These are phyloP conservation scores for Rhizopogon roseolus DNA, from an alignment of 768 basidiomycete genomes.

Conservation along the genomic window DNA sequence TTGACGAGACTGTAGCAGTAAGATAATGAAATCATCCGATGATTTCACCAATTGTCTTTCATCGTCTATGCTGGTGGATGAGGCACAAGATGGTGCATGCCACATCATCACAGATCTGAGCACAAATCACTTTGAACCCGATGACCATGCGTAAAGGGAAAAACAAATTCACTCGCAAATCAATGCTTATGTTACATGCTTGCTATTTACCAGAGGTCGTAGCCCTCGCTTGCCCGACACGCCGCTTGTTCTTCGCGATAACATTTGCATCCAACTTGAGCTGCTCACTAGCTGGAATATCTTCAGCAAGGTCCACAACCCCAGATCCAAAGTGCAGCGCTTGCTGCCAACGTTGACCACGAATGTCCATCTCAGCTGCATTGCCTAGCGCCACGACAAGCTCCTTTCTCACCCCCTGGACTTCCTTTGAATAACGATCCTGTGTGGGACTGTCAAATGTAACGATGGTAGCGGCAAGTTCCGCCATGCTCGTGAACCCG, in stretches of 20 bases:
- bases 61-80: too few relatives aligned
- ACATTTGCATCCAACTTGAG: constrained; percentile 10
- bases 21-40: too few relatives aligned
- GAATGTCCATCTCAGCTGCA: constrained; percentile 32
- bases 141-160: neutral
- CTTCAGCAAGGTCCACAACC: constrained; percentile 15
- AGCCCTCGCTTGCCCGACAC: constrained; percentile 15
- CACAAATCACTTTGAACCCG: neutral
- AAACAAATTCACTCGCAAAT: neutral
- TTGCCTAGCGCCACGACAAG: constrained; percentile 28
- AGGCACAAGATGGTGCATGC: too few relatives aligned
- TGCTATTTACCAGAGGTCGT: neutral
- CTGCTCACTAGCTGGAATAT: constrained; percentile 10
- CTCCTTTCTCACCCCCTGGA: constrained; percentile 22
- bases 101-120: neutral
- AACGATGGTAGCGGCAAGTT: constrained; percentile 27
- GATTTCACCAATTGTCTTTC: too few relatives aligned
- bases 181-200: neutral
- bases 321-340: constrained; percentile 23
- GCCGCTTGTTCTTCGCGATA: constrained; percentile 17
- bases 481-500: constrained; percentile 23
- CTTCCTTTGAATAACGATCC: constrained; percentile 14
- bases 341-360: constrained; percentile 11
- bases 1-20: too few relatives aligned
- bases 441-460: constrained; percentile 24